phyloP scores from a whole-genome alignment of 2,329 filamentous ascomycete genomes.

The Aspergillus flavus region DNA sequence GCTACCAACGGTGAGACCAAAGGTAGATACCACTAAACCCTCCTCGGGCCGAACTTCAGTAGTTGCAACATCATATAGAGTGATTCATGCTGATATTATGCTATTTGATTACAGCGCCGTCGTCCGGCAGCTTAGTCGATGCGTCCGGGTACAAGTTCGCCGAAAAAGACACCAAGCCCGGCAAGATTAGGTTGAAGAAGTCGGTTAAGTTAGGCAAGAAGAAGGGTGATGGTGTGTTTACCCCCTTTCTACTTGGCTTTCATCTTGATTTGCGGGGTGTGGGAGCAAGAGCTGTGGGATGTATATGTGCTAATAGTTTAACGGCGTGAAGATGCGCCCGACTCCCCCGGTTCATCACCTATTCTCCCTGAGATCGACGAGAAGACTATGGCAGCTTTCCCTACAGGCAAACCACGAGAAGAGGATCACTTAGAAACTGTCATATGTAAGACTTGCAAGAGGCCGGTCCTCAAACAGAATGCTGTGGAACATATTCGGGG shows the following conservation, averaged over 20 bases:
- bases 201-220: constrained; percentile 29
- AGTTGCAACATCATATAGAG: background rate
- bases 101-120: background rate
- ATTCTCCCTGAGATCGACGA: constrained; percentile 68
- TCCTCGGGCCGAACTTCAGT: background rate
- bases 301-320: background rate
- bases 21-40: constrained; percentile 30
- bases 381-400: constrained; percentile 74
- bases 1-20: constrained; percentile 39
- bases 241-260: constrained; percentile 1
- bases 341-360: constrained; percentile 43
- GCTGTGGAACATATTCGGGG: constrained; percentile 79
- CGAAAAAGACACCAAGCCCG: constrained; percentile 47
- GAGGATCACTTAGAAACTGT: constrained; percentile 80
- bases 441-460: constrained; percentile 93
- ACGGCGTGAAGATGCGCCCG: constrained; percentile 21
- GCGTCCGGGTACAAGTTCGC: constrained; percentile 50
- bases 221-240: constrained; percentile 34
- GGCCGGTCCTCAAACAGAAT: constrained; percentile 74
- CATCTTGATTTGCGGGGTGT: background rate
- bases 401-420: constrained; percentile 77
- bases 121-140: constrained; percentile 43
- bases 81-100: background rate
- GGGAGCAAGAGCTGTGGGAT: background rate
- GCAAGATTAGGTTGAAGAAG: constrained; percentile 50